Percentiles rank a stretch among this genome's conserved stretches.
These are phyloP conservation scores for Solanum lycopersicoides DNA, from an alignment of 257 asterid species.

Conservation along the genomic window DNA sequence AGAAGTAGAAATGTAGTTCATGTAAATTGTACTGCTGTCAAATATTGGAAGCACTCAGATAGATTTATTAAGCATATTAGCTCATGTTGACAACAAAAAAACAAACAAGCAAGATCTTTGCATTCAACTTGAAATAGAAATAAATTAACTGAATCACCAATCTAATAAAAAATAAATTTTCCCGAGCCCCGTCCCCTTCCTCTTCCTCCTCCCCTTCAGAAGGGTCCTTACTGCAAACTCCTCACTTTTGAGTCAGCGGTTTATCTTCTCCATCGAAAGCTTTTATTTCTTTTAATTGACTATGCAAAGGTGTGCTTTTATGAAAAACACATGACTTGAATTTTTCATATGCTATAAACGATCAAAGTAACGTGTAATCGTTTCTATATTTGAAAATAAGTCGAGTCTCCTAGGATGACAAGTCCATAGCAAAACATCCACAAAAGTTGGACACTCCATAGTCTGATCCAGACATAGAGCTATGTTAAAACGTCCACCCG, in stretches of 20 bases:
- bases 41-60: too few species aligned
- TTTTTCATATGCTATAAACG: not conserved
- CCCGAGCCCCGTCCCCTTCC: too few species aligned
- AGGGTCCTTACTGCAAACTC: not conserved
- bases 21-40: too few species aligned
- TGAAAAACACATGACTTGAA: not conserved
- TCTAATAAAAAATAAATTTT: not conserved
- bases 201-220: not conserved
- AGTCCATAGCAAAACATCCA: not conserved
- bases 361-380: too few species aligned
- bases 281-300: too few species aligned
- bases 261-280: not conserved
- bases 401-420: not conserved
- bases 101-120: too few species aligned
- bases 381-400: too few species aligned
- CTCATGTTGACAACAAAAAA: too few species aligned
- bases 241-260: not conserved
- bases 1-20: too few species aligned
- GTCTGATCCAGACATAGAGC: too few species aligned
- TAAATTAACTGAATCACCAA: not conserved
- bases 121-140: not conserved
- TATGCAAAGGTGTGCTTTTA: not conserved
- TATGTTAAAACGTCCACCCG: not conserved
- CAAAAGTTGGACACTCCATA: not conserved
- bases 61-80: too few species aligned